These are phyloP conservation scores for Drechslerella dactyloides DNA, from an alignment of 2,329 filamentous ascomycete genomes.

Conservation along the genomic window DNA sequence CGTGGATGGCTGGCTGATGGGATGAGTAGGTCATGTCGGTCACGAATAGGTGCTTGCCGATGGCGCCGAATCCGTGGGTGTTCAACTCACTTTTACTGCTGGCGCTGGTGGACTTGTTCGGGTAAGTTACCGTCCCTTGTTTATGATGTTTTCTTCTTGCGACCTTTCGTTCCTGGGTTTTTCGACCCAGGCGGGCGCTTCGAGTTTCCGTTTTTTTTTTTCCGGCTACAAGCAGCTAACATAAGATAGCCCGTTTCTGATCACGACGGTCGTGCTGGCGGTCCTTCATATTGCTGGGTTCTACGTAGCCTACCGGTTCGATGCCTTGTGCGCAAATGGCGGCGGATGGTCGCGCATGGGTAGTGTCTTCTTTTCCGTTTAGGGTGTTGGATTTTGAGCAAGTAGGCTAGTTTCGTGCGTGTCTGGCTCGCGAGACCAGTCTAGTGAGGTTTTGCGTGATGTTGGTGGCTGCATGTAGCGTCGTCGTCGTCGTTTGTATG, in stretches of 20 bases:
- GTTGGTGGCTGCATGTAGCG: too few species aligned
- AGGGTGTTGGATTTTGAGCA: neutral
- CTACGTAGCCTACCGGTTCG: constrained; percentile 24
- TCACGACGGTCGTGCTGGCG: constrained; percentile 24
- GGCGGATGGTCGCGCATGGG: constrained; percentile 13
- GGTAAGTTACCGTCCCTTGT: too few species aligned
- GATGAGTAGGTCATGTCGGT: constrained; percentile 39
- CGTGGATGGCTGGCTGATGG: neutral
- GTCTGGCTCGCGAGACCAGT: too few species aligned
- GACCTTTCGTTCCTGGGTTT: neutral
- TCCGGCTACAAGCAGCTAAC: constrained; percentile 9
- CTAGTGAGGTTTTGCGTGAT: too few species aligned
- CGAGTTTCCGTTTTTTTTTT: too few species aligned
- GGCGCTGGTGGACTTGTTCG: constrained; percentile 43
- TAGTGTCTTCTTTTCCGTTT: neutral
- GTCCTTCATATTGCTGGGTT: constrained; percentile 30
- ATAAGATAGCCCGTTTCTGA: constrained; percentile 36
- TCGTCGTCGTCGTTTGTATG: too few species aligned
- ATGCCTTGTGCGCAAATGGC: constrained; percentile 38
- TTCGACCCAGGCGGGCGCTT: too few species aligned
- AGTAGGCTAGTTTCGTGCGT: too few species aligned
- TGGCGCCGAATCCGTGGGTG: constrained; percentile 45
- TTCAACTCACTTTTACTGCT: constrained; percentile 45
- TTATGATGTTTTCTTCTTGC: too few species aligned
- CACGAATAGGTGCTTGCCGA: constrained; percentile 29